Evolutionary conservation across 2,329 filamentous ascomycete species (phyloP).

Genomic region (Colletotrichum cordylinicola): DNA sequence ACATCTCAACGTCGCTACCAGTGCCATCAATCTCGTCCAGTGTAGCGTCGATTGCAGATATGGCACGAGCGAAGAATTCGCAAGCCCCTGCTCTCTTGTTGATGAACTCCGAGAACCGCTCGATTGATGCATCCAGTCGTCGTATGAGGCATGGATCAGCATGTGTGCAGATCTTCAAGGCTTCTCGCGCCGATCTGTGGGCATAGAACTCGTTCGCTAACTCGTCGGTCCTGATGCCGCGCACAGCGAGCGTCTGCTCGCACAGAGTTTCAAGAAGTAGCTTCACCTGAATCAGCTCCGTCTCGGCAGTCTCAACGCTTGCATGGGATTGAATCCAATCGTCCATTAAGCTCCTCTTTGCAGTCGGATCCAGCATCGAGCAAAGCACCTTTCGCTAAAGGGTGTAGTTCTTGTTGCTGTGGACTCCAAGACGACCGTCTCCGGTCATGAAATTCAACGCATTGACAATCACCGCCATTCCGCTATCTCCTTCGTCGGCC

Average conservation of each 20-base stretch:
- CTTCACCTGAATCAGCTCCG: background rate
- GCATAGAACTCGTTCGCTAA: background rate
- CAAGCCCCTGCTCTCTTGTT: background rate
- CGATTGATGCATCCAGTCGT: background rate
- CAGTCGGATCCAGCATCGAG: background rate
- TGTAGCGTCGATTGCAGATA: background rate
- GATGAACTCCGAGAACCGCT: background rate
- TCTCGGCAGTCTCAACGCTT: background rate
- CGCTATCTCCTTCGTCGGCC: background rate
- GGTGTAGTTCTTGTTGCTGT: background rate
- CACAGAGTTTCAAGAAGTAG: background rate
- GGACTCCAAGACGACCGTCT: background rate
- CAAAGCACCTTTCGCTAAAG: background rate
- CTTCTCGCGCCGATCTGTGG: background rate
- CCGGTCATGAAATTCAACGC: background rate
- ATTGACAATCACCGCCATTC: background rate
- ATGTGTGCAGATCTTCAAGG: background rate
- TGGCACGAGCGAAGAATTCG: background rate
- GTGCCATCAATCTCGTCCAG: background rate
- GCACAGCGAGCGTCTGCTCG: background rate
- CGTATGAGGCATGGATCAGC: background rate
- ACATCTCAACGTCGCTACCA: background rate
- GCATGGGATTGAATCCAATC: background rate
- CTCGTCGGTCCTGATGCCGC: background rate
- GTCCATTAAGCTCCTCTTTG: background rate